Evolutionary conservation across 768 basidiomycete genomes (phyloP).

Genomic region (Phylloporus arenicola): DNA sequence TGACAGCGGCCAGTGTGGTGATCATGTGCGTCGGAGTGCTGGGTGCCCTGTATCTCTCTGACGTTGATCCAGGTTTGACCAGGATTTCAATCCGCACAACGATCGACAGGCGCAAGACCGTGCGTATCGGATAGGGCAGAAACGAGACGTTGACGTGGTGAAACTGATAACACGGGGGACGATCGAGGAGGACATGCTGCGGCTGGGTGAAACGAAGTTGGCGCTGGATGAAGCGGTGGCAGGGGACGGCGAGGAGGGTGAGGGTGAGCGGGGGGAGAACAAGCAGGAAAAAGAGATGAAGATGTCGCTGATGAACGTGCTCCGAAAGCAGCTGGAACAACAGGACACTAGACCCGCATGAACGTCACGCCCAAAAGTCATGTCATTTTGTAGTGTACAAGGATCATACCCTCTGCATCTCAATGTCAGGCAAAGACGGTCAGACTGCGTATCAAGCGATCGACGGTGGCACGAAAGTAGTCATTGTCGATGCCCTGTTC

Average conservation of each 20-base stretch:
- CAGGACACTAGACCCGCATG: slow-evolving; percentile 31
- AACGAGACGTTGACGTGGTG: slow-evolving; percentile 88
- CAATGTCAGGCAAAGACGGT: slow-evolving; percentile 36
- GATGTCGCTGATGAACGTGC: slow-evolving; percentile 76
- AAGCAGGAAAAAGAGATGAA: slow-evolving; percentile 78
- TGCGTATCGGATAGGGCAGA: slow-evolving; percentile 95
- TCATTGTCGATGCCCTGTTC: slow-evolving; percentile 90
- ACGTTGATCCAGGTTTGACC: slow-evolving; percentile 70
- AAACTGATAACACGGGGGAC: slow-evolving; percentile 89
- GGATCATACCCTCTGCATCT: slow-evolving; percentile 18
- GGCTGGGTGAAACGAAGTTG: slow-evolving; percentile 84
- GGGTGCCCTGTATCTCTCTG: neutral
- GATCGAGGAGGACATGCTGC: slow-evolving; percentile 95
- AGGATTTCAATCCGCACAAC: slow-evolving; percentile 97
- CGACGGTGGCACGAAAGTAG: slow-evolving; percentile 76
- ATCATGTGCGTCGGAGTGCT: slow-evolving; percentile 59
- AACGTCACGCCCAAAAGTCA: slow-evolving; percentile 2
- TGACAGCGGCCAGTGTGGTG: slow-evolving; percentile 93
- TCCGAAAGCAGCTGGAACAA: slow-evolving; percentile 76
- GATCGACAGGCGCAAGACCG: slow-evolving; percentile 97
- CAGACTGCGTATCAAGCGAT: slow-evolving; percentile 66
- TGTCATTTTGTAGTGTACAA: slow-evolving; percentile 15
- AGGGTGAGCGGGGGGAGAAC: slow-evolving; percentile 52
- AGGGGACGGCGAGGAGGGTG: slow-evolving; percentile 56
- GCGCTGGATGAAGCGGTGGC: slow-evolving; percentile 93